These are phyloP conservation scores for Diaporthe citrichinensis DNA, from an alignment of 2,329 filamentous ascomycete genomes.

Conservation along the genomic window DNA sequence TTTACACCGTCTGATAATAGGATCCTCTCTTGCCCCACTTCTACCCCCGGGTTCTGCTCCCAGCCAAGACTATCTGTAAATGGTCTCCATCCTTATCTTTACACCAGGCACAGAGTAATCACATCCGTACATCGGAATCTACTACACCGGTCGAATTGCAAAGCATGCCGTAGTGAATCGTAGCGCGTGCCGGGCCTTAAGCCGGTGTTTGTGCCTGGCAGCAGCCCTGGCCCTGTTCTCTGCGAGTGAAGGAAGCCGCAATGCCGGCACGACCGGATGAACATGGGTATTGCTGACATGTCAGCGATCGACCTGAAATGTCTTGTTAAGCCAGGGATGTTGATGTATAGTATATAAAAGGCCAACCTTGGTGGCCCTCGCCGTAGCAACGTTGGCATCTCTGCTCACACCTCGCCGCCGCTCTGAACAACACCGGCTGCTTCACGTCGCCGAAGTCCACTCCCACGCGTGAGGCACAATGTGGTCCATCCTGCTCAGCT, in stretches of 20 bases:
- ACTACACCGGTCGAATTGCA: neutral
- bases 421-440: neutral
- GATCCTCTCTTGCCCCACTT: neutral
- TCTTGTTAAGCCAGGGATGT: too few species aligned
- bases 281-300: neutral
- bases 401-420: neutral
- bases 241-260: neutral
- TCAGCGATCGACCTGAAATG: neutral
- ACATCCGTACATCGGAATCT: neutral
- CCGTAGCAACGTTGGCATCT: neutral
- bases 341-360: neutral
- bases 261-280: neutral
- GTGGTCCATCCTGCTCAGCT: neutral
- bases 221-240: neutral
- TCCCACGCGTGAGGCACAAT: neutral
- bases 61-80: neutral
- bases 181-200: neutral
- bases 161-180: too few species aligned
- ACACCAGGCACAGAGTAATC: neutral
- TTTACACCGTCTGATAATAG: neutral
- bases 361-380: neutral
- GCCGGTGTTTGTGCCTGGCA: neutral
- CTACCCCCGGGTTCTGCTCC: neutral
- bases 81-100: neutral
- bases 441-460: neutral